Evolutionary conservation across 352 stramenopile species (phyloP), one percentile per base, ranked within the genome.

Genomic region (Globisporangium okanoganense): DNA sequence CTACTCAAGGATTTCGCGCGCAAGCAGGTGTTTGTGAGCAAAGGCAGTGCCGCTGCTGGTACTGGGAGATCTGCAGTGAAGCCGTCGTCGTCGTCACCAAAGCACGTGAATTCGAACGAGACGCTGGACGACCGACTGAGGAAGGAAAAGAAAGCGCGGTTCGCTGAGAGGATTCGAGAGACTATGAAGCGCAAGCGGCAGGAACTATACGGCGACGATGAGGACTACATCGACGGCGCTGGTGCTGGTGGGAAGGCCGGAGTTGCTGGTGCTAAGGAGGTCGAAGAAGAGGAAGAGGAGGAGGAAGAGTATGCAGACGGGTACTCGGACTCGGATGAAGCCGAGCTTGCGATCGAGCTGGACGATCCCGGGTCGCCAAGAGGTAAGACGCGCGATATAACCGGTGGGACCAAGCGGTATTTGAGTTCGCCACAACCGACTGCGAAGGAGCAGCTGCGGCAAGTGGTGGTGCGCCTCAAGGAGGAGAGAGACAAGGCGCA

Each of bases 41-140:
- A 47, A 9, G 44, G 20, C 4, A 33, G 18, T 4, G 25, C 22
- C 5, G 13, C 14, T 16, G 4, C 38, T 43, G 38, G 2, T 18
- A 33, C 29, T 6, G 38, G n/a, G n/a, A n/a, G 38, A 43, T 20
- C 14, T 7, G 6, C 29, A 1, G n/a, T n/a, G 20, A 51, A 61
- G 35, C 33, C 16, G 4, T 14, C 8, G 16, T 10, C 57, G 7
- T 24, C 16, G 16, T 9, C 57, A 38, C n/a, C 33, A 29, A 50
- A 52, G 20, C 58, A 75, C 54, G 41, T 58, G 51, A 48, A 71
- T 56, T 35, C 8, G 12, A 31, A 62, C 10, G 73, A 88, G 65
- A 73, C 72, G n/a, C 56, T 87, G n/a, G 69, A 87, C 53, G 72
- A 85, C 27, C 52, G 56, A 4, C 36, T 85, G 64, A 63, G 45